Percentiles rank a stretch among this genome's conserved stretches.
phyloP scores from a whole-genome alignment of 169 alveolate genomes.

The Ichthyophthirius multifiliis region DNA sequence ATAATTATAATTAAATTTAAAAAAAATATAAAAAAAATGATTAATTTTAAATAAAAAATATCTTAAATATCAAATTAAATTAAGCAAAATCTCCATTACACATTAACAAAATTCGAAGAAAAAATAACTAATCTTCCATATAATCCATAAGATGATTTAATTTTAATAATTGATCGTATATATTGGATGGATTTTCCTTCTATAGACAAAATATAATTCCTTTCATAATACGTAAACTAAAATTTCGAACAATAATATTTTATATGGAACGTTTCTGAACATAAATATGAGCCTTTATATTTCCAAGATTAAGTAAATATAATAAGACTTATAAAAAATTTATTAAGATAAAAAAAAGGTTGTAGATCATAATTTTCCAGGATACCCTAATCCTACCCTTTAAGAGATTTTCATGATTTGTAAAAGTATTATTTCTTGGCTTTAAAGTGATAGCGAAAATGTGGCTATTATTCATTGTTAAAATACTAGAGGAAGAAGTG shows the following conservation, averaged over 20 bases:
- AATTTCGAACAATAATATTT: not conserved
- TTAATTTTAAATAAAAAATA: too few relatives aligned
- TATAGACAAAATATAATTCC: not conserved
- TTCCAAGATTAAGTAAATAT: not conserved
- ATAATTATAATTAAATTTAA: too few relatives aligned
- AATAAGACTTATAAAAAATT: not conserved
- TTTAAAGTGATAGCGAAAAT: not conserved
- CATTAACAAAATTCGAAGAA: not conserved
- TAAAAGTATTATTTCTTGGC: conserved; percentile 3
- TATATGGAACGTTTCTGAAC: conserved; percentile 22
- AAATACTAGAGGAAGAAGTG: conserved; percentile 24
- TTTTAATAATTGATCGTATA: not conserved
- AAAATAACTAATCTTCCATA: too few relatives aligned
- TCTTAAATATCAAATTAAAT: too few relatives aligned
- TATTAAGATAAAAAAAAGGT: not conserved
- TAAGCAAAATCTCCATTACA: too few relatives aligned
- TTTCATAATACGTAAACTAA: not conserved
- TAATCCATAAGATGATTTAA: not conserved
- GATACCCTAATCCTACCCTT: conserved; percentile 11
- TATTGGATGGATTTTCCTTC: conserved; percentile 17
- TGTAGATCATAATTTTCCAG: conserved; percentile 14
- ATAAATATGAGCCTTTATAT: not conserved
- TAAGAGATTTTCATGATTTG: conserved; percentile 9
- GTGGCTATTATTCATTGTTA: conserved; percentile 16
- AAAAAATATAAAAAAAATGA: too few relatives aligned